These are phyloP conservation scores for Protomyces pachydermus DNA, from an alignment of 1,139 yeast genomes.

Conservation along the genomic window DNA sequence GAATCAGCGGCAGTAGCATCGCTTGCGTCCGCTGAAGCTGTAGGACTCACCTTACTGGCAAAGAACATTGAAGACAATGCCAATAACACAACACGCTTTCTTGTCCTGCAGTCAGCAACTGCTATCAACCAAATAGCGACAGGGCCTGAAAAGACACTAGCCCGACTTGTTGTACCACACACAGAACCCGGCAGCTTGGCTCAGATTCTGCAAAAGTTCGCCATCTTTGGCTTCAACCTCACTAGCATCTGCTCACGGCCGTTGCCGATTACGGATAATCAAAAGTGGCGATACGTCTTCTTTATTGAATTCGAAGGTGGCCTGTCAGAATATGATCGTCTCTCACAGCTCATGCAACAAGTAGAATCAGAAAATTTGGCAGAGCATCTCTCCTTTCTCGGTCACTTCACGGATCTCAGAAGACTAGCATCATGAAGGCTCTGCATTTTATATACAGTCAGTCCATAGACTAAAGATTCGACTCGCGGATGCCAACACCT, in stretches of 20 bases:
- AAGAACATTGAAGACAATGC: slow-evolving; percentile 62
- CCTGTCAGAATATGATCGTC: not conserved
- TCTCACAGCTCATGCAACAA: not conserved
- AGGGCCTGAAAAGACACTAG: slow-evolving; percentile 1
- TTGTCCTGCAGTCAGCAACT: slow-evolving; percentile 45
- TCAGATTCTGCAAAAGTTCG: slow-evolving; percentile 2
- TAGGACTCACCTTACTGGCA: slow-evolving; percentile 53
- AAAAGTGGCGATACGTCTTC: slow-evolving; percentile 27
- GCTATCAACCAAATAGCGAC: not conserved
- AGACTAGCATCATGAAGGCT: not conserved
- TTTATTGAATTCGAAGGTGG: slow-evolving; percentile 27
- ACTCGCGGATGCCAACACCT: not conserved
- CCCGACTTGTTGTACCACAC: slow-evolving; percentile 19
- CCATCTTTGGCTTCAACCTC: slow-evolving; percentile 2
- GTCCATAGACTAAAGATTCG: not conserved
- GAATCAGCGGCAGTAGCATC: slow-evolving; percentile 55
- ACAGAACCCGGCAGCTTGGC: slow-evolving; percentile 19
- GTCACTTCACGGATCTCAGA: not conserved
- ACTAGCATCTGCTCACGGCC: slow-evolving; percentile 18
- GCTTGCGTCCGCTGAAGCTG: slow-evolving; percentile 60
- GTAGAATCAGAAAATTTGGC: not conserved
- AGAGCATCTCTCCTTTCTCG: not conserved
- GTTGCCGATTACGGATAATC: not conserved
- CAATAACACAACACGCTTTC: slow-evolving; percentile 79
- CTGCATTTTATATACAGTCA: not conserved